phyloP scores from a whole-genome alignment of 2,329 filamentous ascomycete genomes.

The Cladophialophora bantiana region DNA sequence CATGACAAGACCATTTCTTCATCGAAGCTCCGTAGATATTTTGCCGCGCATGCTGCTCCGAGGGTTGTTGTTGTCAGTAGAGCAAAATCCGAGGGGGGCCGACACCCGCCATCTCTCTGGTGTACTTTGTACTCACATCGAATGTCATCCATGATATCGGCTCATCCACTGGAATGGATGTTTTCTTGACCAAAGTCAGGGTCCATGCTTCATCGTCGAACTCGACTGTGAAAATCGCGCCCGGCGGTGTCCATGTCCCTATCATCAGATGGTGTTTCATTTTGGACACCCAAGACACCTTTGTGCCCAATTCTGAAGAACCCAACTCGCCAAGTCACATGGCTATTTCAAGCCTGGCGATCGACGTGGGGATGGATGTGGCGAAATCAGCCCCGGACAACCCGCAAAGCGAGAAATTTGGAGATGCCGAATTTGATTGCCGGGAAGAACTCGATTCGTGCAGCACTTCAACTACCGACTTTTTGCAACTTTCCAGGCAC shows the following conservation, averaged over 20 bases:
- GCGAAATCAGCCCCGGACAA: not conserved
- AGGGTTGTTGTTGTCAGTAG: not conserved
- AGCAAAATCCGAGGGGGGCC: no score
- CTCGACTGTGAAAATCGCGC: slow-evolving; percentile 85
- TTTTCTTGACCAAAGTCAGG: slow-evolving; percentile 78
- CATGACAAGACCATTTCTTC: slow-evolving; percentile 91
- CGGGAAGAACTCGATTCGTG: not conserved
- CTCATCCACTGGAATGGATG: slow-evolving; percentile 80
- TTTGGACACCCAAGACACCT: not conserved
- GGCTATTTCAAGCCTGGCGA: not conserved
- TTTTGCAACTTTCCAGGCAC: not conserved
- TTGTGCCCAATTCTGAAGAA: no score
- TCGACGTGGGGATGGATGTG: not conserved
- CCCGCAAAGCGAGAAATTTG: not conserved
- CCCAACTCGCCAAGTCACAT: not conserved
- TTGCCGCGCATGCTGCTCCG: slow-evolving; percentile 74
- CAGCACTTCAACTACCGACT: not conserved
- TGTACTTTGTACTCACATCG: slow-evolving; percentile 64
- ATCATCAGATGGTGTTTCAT: slow-evolving; percentile 80
- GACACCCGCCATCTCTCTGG: not conserved
- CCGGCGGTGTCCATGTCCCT: slow-evolving; percentile 88
- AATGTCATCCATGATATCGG: slow-evolving; percentile 95
- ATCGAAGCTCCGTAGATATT: slow-evolving; percentile 88
- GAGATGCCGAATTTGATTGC: slow-evolving; percentile 4
- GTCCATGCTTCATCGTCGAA: slow-evolving; percentile 84